These are phyloP conservation scores for Guadua angustifolia DNA, from an alignment of 176 grass and related monocot genomes.

Conservation along the genomic window DNA sequence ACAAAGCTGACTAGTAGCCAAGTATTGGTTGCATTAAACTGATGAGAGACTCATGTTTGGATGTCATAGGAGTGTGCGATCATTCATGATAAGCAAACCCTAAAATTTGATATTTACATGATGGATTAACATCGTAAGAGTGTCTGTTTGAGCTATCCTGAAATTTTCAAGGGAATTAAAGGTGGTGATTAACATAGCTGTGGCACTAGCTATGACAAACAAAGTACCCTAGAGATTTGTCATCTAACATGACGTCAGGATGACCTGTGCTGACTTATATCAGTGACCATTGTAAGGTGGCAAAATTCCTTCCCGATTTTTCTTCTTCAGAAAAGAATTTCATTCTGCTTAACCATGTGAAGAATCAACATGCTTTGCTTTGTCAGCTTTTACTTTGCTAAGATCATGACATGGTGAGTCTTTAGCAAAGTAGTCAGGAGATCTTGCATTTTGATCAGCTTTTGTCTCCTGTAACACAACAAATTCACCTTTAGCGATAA, in stretches of 20 bases:
- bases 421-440: background rate
- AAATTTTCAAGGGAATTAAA: background rate
- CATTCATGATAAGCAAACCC: background rate
- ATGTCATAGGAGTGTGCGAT: slow-evolving; percentile 5
- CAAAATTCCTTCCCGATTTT: background rate
- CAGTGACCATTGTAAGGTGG: background rate
- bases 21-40: background rate
- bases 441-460: background rate
- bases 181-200: background rate
- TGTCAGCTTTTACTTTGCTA: background rate
- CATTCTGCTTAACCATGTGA: background rate
- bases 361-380: background rate
- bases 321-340: background rate
- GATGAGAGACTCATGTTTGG: background rate
- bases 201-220: slow-evolving; percentile 7
- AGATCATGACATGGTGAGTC: slow-evolving; percentile 13
- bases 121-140: background rate
- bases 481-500: background rate
- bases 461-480: slow-evolving; percentile 18
- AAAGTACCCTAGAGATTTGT: background rate
- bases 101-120: background rate
- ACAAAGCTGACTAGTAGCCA: slow-evolving; percentile 12
- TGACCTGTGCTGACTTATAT: slow-evolving; percentile 37
- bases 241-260: slow-evolving; percentile 13
- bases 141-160: background rate